Evolutionary conservation across 2,329 filamentous ascomycete species (phyloP), one percentile per base, ranked within the genome.

Genomic region (Plectosphaerella plurivora): DNA sequence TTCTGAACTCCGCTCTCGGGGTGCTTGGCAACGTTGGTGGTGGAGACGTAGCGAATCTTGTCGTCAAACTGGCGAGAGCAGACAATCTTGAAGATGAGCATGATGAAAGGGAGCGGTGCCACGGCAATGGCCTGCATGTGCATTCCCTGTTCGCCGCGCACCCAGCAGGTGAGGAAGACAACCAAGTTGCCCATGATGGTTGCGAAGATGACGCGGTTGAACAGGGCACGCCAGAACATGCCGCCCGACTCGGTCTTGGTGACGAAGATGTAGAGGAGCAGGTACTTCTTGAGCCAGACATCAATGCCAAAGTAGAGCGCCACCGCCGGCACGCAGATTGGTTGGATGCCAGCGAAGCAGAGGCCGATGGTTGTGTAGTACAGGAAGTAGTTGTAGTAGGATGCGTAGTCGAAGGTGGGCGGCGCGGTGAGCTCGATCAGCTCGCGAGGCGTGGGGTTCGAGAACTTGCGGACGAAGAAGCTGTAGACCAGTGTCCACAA

Each of bases 201-300:
- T 25, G 84, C 89, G 61, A 97, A 93, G 22, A 97, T 73, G 67
- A 97, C 78, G n/a, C 94, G 88, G 69, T 99, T 99, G 77, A 91
- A 95, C 7, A 97, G 69, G 1, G 92, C 83, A 16, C 91, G 85
- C 94, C 94, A 99, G 66, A 91, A 96, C 66, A 88, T 83, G 49
- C 94, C 94, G 9, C 92, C 94, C 0, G 92, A 97, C 66, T 99
- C 94, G 25, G 88, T 96, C 75, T 97, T 99, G 46, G 94, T 99
- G 58, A 96, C 82, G 65, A 97, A 97, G 58, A 97, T 88, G 70
- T 99, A 96, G 59, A 97, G 80, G 39, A 97, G 73, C 45, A 97
- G 76, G 65, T 99, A 99, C 72, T 97, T 97, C 79, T 96, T 97
- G 65, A 97, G 77, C 71, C 87, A 90, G 5, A 86, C 86, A 67